A percentile compares a stretch with the other conserved stretches of the same genome.
Conservation (phyloP, 768 basidiomycete species). For the Boletus sp. region DNA sequence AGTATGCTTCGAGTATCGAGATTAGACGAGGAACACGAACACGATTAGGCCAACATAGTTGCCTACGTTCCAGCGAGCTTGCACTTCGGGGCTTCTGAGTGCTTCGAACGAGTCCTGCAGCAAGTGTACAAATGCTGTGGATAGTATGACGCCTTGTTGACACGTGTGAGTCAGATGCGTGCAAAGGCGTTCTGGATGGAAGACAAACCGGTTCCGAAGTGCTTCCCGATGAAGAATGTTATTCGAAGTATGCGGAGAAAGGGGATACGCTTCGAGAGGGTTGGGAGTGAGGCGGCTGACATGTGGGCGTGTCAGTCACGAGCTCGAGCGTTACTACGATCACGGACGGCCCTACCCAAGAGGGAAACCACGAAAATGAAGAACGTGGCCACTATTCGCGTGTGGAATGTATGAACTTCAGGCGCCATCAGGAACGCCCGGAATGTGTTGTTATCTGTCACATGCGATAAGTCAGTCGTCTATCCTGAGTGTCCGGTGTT, state of each 20-base stretch:
- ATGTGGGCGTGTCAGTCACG: background rate
- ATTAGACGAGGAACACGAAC: conserved; percentile 42
- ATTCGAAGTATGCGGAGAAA: conserved; percentile 61
- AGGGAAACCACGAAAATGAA: conserved; percentile 60
- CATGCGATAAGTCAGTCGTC: background rate
- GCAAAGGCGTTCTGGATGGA: background rate
- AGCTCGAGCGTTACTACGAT: background rate
- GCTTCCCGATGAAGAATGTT: conserved; percentile 81
- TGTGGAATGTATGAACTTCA: background rate
- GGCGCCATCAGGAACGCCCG: background rate
- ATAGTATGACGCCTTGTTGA: conserved; percentile 66
- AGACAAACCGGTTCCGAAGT: conserved; percentile 69
- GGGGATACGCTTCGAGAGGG: conserved; percentile 51
- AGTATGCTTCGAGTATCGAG: conserved; percentile 1
- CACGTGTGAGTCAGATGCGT: background rate
- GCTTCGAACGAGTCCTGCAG: conserved; percentile 72
- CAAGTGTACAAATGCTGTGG: conserved; percentile 80
- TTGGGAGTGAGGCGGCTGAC: conserved; percentile 70
- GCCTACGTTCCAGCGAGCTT: conserved; percentile 46
- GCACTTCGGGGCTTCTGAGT: conserved; percentile 46
- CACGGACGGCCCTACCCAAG: conserved; percentile 45
- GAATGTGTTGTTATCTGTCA: background rate
- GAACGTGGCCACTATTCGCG: conserved; percentile 23
- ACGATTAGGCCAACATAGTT: conserved; percentile 69
- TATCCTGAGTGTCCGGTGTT: background rate